phyloP scores from a whole-genome alignment of 2,329 filamentous ascomycete species.

The Monilinia aucupariae region DNA sequence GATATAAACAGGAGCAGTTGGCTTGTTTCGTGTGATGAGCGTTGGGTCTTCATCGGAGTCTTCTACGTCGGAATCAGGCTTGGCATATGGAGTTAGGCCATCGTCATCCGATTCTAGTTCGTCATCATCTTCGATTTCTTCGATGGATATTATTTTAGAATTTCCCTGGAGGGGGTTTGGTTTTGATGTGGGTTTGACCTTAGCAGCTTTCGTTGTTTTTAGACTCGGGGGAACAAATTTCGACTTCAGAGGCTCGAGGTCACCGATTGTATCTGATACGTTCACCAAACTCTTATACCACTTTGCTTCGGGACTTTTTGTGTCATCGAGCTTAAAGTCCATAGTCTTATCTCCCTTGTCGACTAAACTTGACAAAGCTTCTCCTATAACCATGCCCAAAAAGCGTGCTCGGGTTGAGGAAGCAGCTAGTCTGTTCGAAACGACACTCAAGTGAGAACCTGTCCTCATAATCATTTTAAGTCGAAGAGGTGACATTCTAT shows the following conservation, averaged over 20 bases:
- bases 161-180: conserved; percentile 30
- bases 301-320: conserved; percentile 62
- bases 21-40: conserved; percentile 75
- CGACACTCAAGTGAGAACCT: conserved; percentile 64
- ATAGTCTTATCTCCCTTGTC: conserved; percentile 67
- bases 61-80: conserved; percentile 80
- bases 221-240: conserved; percentile 21
- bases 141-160: conserved; percentile 47
- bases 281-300: conserved; percentile 67
- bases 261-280: conserved; percentile 58
- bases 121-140: conserved; percentile 59
- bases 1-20: conserved; percentile 82
- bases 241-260: conserved; percentile 45
- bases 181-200: conserved; percentile 33
- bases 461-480: conserved; percentile 66
- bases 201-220: conserved; percentile 19
- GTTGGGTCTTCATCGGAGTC: conserved; percentile 94
- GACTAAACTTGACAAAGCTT: conserved; percentile 53
- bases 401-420: conserved; percentile 72
- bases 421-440: conserved; percentile 79
- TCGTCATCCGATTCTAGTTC: conserved; percentile 42
- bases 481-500: conserved; percentile 59
- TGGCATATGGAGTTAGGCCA: conserved; percentile 67
- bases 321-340: conserved; percentile 79
- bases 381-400: conserved; percentile 83